Percentiles rank a stretch among this genome's conserved stretches.
phyloP scores from a whole-genome alignment of 495 filamentous ascomycete genomes.

The Xylaria longipes region DNA sequence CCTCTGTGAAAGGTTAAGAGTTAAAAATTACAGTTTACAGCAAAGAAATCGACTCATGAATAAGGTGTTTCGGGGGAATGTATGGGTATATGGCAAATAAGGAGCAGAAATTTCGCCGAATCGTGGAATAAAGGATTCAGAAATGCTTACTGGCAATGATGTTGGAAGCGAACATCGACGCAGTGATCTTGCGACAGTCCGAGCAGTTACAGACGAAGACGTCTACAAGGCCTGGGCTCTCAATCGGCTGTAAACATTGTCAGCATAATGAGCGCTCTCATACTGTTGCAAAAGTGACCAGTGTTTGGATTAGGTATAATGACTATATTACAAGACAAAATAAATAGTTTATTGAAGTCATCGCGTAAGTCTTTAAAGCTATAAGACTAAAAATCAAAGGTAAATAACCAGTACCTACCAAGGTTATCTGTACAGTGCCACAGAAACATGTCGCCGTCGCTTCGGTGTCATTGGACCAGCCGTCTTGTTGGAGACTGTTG shows the following conservation, averaged over 20 bases:
- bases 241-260: constrained; percentile 41
- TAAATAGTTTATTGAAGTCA: constrained; percentile 1
- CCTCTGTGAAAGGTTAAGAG: too few species aligned
- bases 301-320: background rate
- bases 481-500: constrained; percentile 20
- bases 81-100: too few species aligned
- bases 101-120: too few species aligned
- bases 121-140: too few species aligned
- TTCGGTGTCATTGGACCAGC: constrained; percentile 40
- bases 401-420: constrained; percentile 43
- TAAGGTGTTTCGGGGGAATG: background rate
- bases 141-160: too few species aligned
- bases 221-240: constrained; percentile 51
- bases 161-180: constrained; percentile 65
- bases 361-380: background rate
- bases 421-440: constrained; percentile 59
- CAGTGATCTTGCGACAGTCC: constrained; percentile 65
- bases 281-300: background rate
- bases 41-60: too few species aligned
- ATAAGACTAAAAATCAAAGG: background rate
- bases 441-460: constrained; percentile 64
- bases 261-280: background rate
- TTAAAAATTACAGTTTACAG: too few species aligned
- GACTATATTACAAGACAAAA: background rate
- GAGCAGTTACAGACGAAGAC: constrained; percentile 63